Evolutionary conservation across 108 stramenopile genomes (phyloP).

Genomic region (Skeletonema potamos): DNA sequence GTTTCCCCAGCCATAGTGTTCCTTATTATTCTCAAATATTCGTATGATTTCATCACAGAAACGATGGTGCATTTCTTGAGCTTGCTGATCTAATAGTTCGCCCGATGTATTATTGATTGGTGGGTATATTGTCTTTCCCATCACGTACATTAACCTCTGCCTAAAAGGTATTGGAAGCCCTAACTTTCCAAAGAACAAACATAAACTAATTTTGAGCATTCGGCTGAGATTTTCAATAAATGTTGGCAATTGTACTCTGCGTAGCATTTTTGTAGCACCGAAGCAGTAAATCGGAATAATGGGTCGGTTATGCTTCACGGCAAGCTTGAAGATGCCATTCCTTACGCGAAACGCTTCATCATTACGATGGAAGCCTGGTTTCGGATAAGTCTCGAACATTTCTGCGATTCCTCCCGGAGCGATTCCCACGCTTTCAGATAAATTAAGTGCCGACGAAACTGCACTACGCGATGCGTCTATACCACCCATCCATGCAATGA

Average conservation of each 20-base stretch:
- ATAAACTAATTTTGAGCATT: slow-evolving; percentile 65
- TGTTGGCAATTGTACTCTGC: slow-evolving; percentile 75
- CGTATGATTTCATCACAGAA: slow-evolving; percentile 79
- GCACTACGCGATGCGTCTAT: slow-evolving; percentile 71
- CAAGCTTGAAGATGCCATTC: slow-evolving; percentile 87
- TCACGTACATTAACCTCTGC: slow-evolving; percentile 71
- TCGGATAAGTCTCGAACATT: slow-evolving; percentile 91
- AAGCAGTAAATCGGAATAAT: slow-evolving; percentile 90
- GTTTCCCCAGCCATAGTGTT: slow-evolving; percentile 89
- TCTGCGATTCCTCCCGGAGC: slow-evolving; percentile 93
- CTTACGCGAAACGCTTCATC: slow-evolving; percentile 77
- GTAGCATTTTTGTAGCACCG: slow-evolving; percentile 86
- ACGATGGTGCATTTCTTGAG: slow-evolving; percentile 77
- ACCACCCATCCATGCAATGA: slow-evolving; percentile 64
- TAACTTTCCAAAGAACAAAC: slow-evolving; percentile 68
- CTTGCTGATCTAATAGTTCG: slow-evolving; percentile 38
- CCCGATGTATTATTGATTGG: neutral
- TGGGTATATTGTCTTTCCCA: slow-evolving; percentile 77
- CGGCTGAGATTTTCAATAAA: slow-evolving; percentile 77
- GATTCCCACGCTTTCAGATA: slow-evolving; percentile 53
- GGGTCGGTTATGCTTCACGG: slow-evolving; percentile 76
- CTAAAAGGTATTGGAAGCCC: slow-evolving; percentile 82
- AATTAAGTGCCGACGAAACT: slow-evolving; percentile 51
- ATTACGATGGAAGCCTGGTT: slow-evolving; percentile 60
- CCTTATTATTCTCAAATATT: slow-evolving; percentile 89